A percentile compares a stretch with the other conserved stretches of the same genome.
Conservation (phyloP, 305 asterid species). For the Stenogyne calaminthoides region DNA sequence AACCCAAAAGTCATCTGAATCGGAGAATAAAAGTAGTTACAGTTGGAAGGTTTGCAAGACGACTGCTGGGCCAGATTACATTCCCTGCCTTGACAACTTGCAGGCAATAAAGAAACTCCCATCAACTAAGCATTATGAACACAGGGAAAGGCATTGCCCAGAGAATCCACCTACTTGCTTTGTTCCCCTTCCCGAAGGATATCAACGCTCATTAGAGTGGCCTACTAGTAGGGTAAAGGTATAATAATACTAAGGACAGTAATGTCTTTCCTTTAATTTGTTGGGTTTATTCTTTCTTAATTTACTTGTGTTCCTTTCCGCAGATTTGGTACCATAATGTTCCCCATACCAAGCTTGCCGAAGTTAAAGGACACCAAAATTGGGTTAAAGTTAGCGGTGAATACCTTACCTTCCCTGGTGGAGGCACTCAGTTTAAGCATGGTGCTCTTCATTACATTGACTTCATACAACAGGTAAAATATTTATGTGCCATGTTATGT, state of each 20-base stretch:
- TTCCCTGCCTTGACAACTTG: conserved; percentile 89
- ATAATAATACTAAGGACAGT: neutral
- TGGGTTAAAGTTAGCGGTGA: conserved; percentile 95
- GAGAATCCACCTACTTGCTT: conserved; percentile 85
- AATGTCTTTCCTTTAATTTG: neutral
- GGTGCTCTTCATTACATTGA: conserved; percentile 98
- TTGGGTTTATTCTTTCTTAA: conserved; percentile 24
- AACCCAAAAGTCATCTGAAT: conserved; percentile 47
- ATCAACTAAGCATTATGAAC: conserved; percentile 86
- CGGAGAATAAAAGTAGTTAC: conserved; percentile 44
- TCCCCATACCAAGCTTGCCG: conserved; percentile 82
- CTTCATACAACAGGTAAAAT: conserved; percentile 76
- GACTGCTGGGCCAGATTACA: conserved; percentile 85
- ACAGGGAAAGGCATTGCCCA: conserved; percentile 95
- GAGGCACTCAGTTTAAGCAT: conserved; percentile 94
- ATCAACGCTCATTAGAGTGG: conserved; percentile 75
- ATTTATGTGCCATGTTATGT: neutral
- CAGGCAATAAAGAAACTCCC: conserved; percentile 61
- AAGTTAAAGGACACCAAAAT: conserved; percentile 83
- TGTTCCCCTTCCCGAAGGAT: conserved; percentile 83
- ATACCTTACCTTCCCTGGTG: conserved; percentile 93
- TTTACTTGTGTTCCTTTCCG: conserved; percentile 23
- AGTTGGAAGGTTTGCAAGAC: conserved; percentile 82
- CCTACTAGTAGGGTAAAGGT: conserved; percentile 91
- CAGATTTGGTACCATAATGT: conserved; percentile 93